phyloP scores from a whole-genome alignment of 2,329 filamentous ascomycete species.

The Xylaria sp. region DNA sequence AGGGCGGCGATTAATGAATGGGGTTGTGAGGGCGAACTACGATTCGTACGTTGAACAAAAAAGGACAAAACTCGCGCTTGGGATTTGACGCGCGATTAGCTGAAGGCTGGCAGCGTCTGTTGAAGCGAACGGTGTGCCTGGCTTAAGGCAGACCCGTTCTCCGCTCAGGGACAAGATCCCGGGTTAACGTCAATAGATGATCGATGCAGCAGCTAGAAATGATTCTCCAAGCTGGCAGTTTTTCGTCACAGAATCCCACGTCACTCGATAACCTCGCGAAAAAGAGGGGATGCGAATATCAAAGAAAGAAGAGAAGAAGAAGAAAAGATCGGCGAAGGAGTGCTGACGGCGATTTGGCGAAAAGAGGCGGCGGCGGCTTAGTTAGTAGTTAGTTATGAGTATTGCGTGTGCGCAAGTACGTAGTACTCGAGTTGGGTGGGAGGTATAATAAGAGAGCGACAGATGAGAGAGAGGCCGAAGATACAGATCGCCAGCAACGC shows the following conservation, averaged over 20 bases:
- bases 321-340: slow-evolving; percentile 22
- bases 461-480: slow-evolving; percentile 41
- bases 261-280: slow-evolving; percentile 14
- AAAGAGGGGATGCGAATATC: slow-evolving; percentile 17
- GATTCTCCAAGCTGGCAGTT: slow-evolving; percentile 15
- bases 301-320: slow-evolving; percentile 5
- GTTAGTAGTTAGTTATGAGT: slow-evolving; percentile 7
- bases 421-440: slow-evolving; percentile 14
- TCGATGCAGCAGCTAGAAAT: slow-evolving; percentile 5
- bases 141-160: slow-evolving; percentile 33
- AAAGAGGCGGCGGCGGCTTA: slow-evolving; percentile 30
- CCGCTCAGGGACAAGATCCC: slow-evolving; percentile 32
- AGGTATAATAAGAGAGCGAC: slow-evolving; percentile 32
- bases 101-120: slow-evolving; percentile 53
- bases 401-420: too few species aligned
- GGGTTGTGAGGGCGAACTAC: slow-evolving; percentile 1
- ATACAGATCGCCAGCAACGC: slow-evolving; percentile 39
- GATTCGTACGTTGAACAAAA: slow-evolving; percentile 24
- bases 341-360: slow-evolving; percentile 28
- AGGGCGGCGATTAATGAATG: slow-evolving; percentile 20
- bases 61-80: slow-evolving; percentile 51
- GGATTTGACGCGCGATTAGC: slow-evolving; percentile 59
- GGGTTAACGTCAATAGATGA: slow-evolving; percentile 12
- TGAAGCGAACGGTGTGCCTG: slow-evolving; percentile 45
- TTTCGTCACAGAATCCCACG: slow-evolving; percentile 11